phyloP scores from a whole-genome alignment of 352 stramenopile genomes.

The Elongisporangium anandrum region DNA sequence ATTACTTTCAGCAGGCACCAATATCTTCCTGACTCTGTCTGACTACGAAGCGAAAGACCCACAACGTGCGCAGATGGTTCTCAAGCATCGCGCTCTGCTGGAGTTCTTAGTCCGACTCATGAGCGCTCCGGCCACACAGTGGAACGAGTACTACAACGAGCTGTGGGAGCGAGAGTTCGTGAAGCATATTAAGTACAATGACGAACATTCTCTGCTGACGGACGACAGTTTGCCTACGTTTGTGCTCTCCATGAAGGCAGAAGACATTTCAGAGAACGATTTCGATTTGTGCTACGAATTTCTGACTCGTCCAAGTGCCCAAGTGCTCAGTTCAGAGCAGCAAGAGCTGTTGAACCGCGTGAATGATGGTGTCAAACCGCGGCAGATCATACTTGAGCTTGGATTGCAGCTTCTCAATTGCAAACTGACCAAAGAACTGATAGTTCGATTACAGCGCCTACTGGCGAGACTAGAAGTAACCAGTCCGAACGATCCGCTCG shows the following conservation, averaged over 20 bases:
- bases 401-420: background rate
- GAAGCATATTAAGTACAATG: background rate
- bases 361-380: background rate
- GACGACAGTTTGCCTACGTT: background rate
- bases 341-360: background rate
- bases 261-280: background rate
- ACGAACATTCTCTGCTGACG: background rate
- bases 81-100: background rate
- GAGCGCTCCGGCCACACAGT: background rate
- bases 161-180: background rate
- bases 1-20: no score
- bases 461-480: background rate
- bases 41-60: no score
- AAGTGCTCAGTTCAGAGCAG: background rate
- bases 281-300: background rate
- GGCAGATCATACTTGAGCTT: slow-evolving; percentile 1
- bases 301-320: background rate
- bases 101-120: background rate
- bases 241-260: background rate
- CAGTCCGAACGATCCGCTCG: background rate
- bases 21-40: no score
- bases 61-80: background rate
- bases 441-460: background rate
- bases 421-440: background rate
- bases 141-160: background rate